phyloP scores from a whole-genome alignment of 371 early-diverging fungal genomes.

The Syncephalastrum contaminatum region DNA sequence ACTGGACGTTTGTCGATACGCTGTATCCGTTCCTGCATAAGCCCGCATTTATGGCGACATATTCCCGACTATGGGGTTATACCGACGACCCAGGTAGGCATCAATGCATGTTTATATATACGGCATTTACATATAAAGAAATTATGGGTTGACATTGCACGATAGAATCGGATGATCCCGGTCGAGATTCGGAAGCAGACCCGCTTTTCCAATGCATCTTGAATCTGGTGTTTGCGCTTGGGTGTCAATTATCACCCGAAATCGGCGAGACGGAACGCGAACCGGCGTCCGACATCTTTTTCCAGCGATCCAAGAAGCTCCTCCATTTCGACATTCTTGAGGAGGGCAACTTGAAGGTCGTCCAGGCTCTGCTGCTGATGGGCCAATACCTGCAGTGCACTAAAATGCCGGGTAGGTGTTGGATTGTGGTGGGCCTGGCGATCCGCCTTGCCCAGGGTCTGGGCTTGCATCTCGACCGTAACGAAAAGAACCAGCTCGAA shows the following conservation, averaged over 20 bases:
- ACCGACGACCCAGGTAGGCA: slow-evolving; percentile 7
- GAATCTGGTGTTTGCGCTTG: slow-evolving; percentile 28
- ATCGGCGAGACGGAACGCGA: slow-evolving; percentile 23
- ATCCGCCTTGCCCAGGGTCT: slow-evolving; percentile 26
- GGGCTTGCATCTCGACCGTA: slow-evolving; percentile 23
- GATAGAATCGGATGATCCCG: slow-evolving; percentile 3
- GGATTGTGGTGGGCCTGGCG: slow-evolving; percentile 27
- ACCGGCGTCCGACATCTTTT: slow-evolving; percentile 22
- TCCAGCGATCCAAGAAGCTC: slow-evolving; percentile 25
- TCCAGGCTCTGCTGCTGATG: slow-evolving; percentile 27
- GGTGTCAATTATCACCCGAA: slow-evolving; percentile 28
- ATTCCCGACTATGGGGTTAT: slow-evolving; percentile 19
- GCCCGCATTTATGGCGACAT: slow-evolving; percentile 23
- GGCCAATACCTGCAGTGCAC: slow-evolving; percentile 32
- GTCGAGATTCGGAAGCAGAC: slow-evolving; percentile 22
- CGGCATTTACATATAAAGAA: too few relatives aligned
- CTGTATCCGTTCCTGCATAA: slow-evolving; percentile 29
- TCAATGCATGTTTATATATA: too few relatives aligned
- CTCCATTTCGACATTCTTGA: slow-evolving; percentile 28
- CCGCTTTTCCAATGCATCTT: slow-evolving; percentile 27
- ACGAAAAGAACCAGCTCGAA: slow-evolving; percentile 13
- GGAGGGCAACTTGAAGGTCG: slow-evolving; percentile 25
- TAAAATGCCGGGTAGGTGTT: slow-evolving; percentile 25
- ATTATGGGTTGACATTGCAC: not conserved
- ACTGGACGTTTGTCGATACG: slow-evolving; percentile 26